Percentiles rank a stretch among this genome's conserved stretches.
Evolutionary conservation across 1,284 basidiomycete species (phyloP).

Genomic region (Athelia sp.): DNA sequence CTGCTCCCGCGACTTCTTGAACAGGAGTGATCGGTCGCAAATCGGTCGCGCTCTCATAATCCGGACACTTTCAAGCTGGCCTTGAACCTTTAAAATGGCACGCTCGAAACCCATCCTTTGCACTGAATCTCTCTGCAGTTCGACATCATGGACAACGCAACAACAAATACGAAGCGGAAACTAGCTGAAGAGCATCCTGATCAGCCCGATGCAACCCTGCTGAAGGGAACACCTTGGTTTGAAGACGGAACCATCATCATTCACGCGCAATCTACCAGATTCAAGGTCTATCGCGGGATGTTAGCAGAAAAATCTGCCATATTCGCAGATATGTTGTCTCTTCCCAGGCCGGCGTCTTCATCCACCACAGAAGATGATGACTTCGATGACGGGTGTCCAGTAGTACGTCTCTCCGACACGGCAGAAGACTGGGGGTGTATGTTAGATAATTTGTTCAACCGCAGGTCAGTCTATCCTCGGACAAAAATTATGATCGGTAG

Average conservation of each 20-base stretch:
- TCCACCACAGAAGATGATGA: constrained; percentile 2
- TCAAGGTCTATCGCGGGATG: constrained; percentile 16
- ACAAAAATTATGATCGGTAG: no score
- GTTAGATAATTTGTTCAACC: constrained; percentile 16
- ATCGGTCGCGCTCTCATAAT: no score
- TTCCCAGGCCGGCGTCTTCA: constrained; percentile 3
- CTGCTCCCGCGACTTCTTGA: no score
- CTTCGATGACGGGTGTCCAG: constrained; percentile 18
- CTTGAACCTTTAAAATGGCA: no score
- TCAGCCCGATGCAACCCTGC: no score
- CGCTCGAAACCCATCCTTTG: no score
- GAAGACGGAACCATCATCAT: constrained; percentile 21
- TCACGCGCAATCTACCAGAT: constrained; percentile 15
- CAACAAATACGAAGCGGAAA: no score
- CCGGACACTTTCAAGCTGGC: no score
- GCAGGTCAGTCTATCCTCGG: constrained; percentile 12
- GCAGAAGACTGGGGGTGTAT: constrained; percentile 21
- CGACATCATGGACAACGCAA: no score
- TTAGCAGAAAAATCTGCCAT: constrained; percentile 13
- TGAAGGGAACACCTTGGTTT: constrained; percentile 11
- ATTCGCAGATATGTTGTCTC: constrained; percentile 18
- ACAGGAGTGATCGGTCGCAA: no score
- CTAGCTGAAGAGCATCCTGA: no score
- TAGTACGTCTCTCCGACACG: constrained; percentile 15
- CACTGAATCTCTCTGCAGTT: no score